A percentile compares a stretch with the other conserved stretches of the same genome.
These are phyloP conservation scores for Fragaria vesca DNA, from an alignment of 306 rosid genomes.

Conservation along the genomic window DNA sequence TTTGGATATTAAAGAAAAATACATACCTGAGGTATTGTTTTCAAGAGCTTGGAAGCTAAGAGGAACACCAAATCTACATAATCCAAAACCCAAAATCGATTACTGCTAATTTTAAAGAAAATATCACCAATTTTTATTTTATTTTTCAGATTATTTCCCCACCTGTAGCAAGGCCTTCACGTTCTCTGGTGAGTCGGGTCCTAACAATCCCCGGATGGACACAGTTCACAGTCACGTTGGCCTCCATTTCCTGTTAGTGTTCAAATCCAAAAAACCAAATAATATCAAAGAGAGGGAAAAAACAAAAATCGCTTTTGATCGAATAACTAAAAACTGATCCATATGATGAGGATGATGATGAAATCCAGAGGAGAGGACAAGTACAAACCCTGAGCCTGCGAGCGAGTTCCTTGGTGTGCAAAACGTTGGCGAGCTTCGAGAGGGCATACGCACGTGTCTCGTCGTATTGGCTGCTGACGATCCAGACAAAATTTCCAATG, in stretches of 20 bases:
- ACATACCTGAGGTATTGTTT: constrained; percentile 86
- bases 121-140: neutral
- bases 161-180: constrained; percentile 87
- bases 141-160: neutral
- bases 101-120: neutral
- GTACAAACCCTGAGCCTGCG: constrained; percentile 59
- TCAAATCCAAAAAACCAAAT: neutral
- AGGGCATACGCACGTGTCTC: constrained; percentile 99
- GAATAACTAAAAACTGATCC: neutral
- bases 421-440: constrained; percentile 92
- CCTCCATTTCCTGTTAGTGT: constrained; percentile 59
- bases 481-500: neutral
- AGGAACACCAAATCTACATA: constrained; percentile 78
- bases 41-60: constrained; percentile 75
- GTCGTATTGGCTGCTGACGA: constrained; percentile 56
- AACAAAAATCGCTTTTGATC: constrained; percentile 36
- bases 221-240: constrained; percentile 79
- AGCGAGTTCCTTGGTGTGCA: constrained; percentile 81
- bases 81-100: neutral
- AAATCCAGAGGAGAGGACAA: neutral
- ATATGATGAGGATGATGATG: neutral
- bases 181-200: constrained; percentile 92
- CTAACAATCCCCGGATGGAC: constrained; percentile 92
- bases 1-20: neutral
- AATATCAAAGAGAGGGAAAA: constrained; percentile 16